Base-by-base conservation (phyloP, 2,329 filamentous ascomycete genomes). In the Acephala macrosclerotiorum region DNA sequence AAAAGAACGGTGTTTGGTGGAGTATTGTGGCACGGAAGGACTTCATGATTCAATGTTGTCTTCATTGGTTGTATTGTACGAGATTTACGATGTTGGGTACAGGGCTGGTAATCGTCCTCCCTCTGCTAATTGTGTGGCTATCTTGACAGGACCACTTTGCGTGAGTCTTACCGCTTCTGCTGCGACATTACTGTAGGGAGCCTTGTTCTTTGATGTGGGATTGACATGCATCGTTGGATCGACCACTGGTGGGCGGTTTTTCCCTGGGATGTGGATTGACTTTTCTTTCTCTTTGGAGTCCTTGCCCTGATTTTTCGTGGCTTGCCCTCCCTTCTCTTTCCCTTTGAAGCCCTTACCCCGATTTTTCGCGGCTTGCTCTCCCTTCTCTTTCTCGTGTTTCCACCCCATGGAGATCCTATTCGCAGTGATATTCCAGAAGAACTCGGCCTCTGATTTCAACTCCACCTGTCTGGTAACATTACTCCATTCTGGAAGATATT, bases 111-210 rank as follows among this genome's bases (percentile, higher is more conserved):
- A 33, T 49, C 11, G n/a, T 22, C 4, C 45, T 49, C 3, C 11
- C 9, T n/a, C n/a, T 8, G 45, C 45, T 49, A n/a, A 49, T n/a
- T 22, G 45, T n/a, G 45, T 49, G 7, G 45, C n/a, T 22, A 49
- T 22, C 20, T 25, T 25, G 20, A 49, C 45, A 49, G 45, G 45
- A 22, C 45, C 45, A 22, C 45, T 49, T 49, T 49, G 45, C 45
- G 45, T 49, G 45, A 25, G 8, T n/a, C n/a, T 49, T 7, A 49
- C 45, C 4, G 25, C 45, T 12, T 49, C 45, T 11, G 25, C 12
- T 1, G n/a, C 45, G 9, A 49, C 45, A 25, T 49, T 49, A 11
- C 18, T 18, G 1, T 45, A n/a, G 16, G 5, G 18, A 49, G 45
- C n/a, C 45, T 22, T 7, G 7, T 25, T 7, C 45, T 1, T 42